Conservation (phyloP, 2,329 filamentous ascomycete genomes). For the Botryotinia convoluta region DNA sequence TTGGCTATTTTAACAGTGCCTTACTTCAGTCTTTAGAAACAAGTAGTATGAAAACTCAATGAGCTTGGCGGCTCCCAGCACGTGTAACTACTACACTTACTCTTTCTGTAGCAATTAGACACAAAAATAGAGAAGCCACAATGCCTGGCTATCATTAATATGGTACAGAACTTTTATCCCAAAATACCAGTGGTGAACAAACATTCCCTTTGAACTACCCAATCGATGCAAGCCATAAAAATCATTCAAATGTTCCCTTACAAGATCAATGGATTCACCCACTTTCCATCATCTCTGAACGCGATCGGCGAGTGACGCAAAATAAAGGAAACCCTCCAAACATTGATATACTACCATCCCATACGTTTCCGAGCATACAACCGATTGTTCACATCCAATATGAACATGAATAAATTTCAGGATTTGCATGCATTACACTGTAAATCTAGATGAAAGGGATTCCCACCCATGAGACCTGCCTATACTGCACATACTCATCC, state of each 20-base stretch:
- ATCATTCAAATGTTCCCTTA: background rate
- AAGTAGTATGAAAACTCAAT: background rate
- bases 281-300: background rate
- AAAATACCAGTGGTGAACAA: background rate
- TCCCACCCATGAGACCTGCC: conserved; percentile 65
- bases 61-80: background rate
- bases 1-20: background rate
- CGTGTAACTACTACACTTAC: no score
- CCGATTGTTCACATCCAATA: background rate
- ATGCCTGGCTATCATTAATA: background rate
- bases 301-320: background rate
- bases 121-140: background rate
- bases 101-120: background rate
- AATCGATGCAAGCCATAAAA: background rate
- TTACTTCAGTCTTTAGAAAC: background rate
- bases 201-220: no score
- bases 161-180: background rate
- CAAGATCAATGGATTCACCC: background rate
- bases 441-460: conserved; percentile 68
- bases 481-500: conserved; percentile 74
- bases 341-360: background rate
- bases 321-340: background rate
- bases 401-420: background rate
- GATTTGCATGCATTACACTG: conserved; percentile 6
- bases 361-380: background rate